Evolutionary conservation across 2,329 filamentous ascomycete species (phyloP), one percentile per base, ranked within the genome.

Genomic region (Paramyrothecium sp.): DNA sequence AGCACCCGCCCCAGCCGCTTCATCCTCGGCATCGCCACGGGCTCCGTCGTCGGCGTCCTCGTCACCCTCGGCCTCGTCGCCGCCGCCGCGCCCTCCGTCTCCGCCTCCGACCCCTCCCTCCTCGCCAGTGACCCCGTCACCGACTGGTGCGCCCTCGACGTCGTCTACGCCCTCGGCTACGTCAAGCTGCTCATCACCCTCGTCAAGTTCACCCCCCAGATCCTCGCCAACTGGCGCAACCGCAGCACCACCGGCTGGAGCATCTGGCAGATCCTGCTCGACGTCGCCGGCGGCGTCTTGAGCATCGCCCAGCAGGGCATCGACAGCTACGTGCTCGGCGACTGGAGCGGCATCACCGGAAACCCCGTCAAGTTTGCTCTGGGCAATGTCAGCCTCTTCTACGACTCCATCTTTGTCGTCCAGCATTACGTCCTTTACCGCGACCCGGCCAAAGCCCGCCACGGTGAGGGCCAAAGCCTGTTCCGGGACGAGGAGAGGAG

Each of bases 201-300:
- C 23, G 84, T 96, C 75, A 99, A 99, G 77, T 98, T 97, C 75
- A 87, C 91, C 51, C 95, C 95, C 5, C 92, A 97, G 78, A 86
- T 90, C 41, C 81, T 89, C 67, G 81, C 89, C 65, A 98, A 98
- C 77, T 92, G 89, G 71, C 86, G 87, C 66, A 92, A 94, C 67
- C 84, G 89, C 69, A 96, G 91, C 56, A 98, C 95, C 1, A 76
- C 83, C 20, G 95, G 95, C 41, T 98, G 94, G 92, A 89, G 86
- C 66, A 97, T 97, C 63, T 78, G 78, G 60, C 89, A 92, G 71
- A 93, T 97, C 65, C 77, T 97, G 51, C 81, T 97, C 11, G 95
- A 98, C 70, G 82, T 97, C 58, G 78, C 81, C 1, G 95, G 95
- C 41, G 92, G 94, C 38, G 69, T 95, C 19, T 78, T 98, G 53